Conservation (phyloP, 257 asterid species). For the Gynochthodes officinalis region DNA sequence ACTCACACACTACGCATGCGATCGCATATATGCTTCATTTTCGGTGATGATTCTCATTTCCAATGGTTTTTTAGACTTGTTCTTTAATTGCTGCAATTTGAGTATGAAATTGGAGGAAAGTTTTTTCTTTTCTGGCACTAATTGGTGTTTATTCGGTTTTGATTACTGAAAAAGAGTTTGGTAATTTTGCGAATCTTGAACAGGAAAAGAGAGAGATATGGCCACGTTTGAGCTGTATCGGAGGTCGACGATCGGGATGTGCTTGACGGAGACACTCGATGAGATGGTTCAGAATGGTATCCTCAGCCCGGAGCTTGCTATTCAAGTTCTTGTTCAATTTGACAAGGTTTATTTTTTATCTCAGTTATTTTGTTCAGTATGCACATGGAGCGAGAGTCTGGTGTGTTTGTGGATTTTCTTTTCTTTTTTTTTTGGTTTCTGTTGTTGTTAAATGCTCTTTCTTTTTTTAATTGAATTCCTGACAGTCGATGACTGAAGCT, state of each 20-base stretch:
- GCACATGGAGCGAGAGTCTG: neutral
- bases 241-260: constrained; percentile 91
- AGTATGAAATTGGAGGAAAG: neutral
- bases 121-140: no score
- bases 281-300: constrained; percentile 71
- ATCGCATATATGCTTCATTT: neutral
- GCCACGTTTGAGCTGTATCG: constrained; percentile 91
- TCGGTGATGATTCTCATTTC: neutral
- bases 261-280: constrained; percentile 84
- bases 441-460: constrained; percentile 8
- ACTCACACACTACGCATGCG: neutral
- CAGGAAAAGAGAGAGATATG: constrained; percentile 39
- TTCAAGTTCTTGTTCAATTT: constrained; percentile 91
- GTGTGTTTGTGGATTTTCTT: neutral
- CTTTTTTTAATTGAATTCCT: constrained; percentile 11
- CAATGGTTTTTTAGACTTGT: neutral
- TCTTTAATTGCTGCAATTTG: neutral
- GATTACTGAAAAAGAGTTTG: neutral
- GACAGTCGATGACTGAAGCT: constrained; percentile 88
- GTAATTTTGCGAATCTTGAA: constrained; percentile 17
- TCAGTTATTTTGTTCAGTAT: neutral
- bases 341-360: constrained; percentile 59
- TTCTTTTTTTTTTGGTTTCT: neutral
- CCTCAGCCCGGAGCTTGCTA: constrained; percentile 83
- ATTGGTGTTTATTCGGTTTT: neutral